phyloP scores from a whole-genome alignment of 176 grass and related monocot genomes.

The Metroxylon sagu region DNA sequence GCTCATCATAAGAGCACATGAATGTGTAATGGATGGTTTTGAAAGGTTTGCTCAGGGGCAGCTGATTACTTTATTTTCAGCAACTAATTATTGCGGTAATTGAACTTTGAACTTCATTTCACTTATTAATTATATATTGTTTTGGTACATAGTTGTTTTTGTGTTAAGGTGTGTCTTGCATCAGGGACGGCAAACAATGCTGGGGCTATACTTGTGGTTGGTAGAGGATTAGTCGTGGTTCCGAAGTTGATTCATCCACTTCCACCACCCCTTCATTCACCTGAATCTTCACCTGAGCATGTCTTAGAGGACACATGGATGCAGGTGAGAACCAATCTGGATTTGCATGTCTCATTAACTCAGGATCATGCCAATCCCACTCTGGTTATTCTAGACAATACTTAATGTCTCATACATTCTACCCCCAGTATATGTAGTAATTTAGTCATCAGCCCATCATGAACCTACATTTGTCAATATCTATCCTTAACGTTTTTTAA shows the following conservation, averaged over 20 bases:
- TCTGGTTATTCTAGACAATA: background rate
- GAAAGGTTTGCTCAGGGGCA: constrained; percentile 94
- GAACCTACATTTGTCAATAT: too few relatives aligned
- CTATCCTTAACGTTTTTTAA: too few relatives aligned
- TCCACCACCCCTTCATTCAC: constrained; percentile 81
- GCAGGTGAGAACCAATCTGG: constrained; percentile 49
- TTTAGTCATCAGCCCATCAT: background rate
- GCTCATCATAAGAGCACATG: constrained; percentile 93
- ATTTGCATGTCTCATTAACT: background rate
- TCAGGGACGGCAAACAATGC: constrained; percentile 96
- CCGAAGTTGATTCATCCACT: constrained; percentile 98
- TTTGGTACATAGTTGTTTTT: background rate
- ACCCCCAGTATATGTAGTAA: background rate
- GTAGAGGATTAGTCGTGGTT: constrained; percentile 78
- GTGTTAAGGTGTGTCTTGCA: constrained; percentile 16
- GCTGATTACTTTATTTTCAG: constrained; percentile 96
- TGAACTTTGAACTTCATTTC: background rate
- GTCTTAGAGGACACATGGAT: constrained; percentile 84
- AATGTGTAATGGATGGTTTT: constrained; percentile 99
- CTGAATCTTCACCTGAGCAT: constrained; percentile 81
- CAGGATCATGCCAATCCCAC: background rate
- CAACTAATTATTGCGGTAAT: constrained; percentile 98
- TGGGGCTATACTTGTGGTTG: constrained; percentile 94
- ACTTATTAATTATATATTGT: background rate
- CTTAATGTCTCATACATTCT: background rate